Base-by-base conservation (phyloP, 2,329 filamentous ascomycete genomes). In the Knufia petricola region DNA sequence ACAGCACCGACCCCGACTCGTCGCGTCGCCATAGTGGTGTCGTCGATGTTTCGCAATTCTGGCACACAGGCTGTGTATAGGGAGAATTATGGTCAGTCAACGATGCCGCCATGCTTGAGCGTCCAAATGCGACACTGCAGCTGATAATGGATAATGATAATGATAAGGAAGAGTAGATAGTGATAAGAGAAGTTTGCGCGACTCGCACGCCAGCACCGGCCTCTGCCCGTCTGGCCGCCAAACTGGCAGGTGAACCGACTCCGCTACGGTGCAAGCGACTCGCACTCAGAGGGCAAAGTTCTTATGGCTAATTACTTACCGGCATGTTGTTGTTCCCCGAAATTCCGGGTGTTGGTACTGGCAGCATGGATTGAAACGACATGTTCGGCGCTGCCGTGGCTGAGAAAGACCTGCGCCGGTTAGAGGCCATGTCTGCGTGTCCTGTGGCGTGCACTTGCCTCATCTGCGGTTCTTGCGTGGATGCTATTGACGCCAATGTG, bases 11-110 rank as follows among this genome's bases (percentile, higher is more conserved):
- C 58, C 92, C 92, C 61, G 84, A 81, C 72, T 98, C 92, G 75
- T 98, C 92, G 72, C 92, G 84, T 61, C 92, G 86, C 92, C 92
- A 98, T 64, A 98, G 73, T 36, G 92, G 92, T 39, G 92, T 98
- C 46, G 89, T 96, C 36, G 87, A 94, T 38, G 92, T 98, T 56
- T 81, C 80, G 70, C 92, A 98, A 67, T 98, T 98, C 67, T 94
- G 87, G 69, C 92, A 98, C 58, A 89, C 86, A 56, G 90, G 89
- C 88, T 96, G 84, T 72, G 81, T 76, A 72, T 79, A 75, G 68
- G 79, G 67, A 58, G 76, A 64, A 58, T 66, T 67, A 51, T 67
- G 66, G 63, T 75, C 67, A 75, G 72, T 41, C 51, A 69, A 63
- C 43, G 67, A 67, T 37, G 67, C 68, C 55, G 69, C 67, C 69